A percentile compares a stretch with the other conserved stretches of the same genome.
phyloP scores from a whole-genome alignment of 2,329 filamentous ascomycete genomes.

The Sclerotinia minor region DNA sequence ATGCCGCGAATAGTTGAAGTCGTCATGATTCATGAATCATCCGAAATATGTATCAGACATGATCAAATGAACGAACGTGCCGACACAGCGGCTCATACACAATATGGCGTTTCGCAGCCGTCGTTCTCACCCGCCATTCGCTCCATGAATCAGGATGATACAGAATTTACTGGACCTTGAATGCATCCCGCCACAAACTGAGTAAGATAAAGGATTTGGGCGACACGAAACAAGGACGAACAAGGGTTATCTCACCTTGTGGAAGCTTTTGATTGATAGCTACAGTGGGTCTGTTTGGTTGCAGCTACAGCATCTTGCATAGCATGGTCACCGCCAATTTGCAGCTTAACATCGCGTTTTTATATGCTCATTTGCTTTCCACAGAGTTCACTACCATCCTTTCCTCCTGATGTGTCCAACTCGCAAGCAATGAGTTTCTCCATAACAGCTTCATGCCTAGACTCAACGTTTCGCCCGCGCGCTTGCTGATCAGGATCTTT shows the following conservation, averaged over 20 bases:
- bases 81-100: conserved; percentile 9
- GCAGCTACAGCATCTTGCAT: conserved; percentile 9
- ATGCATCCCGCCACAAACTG: conserved; percentile 1
- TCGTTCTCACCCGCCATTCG: not conserved
- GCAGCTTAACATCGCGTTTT: not conserved
- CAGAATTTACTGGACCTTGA: not conserved
- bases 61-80: conserved; percentile 4
- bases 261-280: conserved; percentile 5
- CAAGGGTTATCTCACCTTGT: not conserved
- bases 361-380: not conserved
- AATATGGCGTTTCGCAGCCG: not conserved
- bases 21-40: conserved; percentile 8
- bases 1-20: not conserved
- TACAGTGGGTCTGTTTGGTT: not conserved
- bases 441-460: not conserved
- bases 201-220: not conserved
- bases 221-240: not conserved
- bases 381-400: not conserved
- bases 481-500: not conserved
- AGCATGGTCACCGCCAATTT: conserved; percentile 3
- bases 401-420: not conserved
- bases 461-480: not conserved
- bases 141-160: not conserved
- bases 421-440: not conserved
- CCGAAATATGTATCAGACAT: conserved; percentile 2